These are phyloP conservation scores for Cladorrhinum sp. DNA, from an alignment of 2,329 filamentous ascomycete genomes.

Conservation along the genomic window DNA sequence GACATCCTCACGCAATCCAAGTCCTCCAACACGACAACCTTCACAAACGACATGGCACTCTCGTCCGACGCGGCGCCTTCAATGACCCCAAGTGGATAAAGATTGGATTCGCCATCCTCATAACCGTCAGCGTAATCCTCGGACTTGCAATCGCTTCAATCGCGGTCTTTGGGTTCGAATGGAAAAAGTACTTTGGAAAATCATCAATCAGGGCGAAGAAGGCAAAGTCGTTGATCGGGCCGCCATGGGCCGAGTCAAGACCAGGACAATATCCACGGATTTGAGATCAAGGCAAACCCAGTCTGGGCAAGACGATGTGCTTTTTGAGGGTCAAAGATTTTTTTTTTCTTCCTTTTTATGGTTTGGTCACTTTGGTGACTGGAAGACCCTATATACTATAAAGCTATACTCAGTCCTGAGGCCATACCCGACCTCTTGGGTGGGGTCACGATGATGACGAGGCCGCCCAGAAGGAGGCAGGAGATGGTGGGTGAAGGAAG, in stretches of 20 bases:
- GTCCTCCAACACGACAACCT: not conserved
- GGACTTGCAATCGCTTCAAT: not conserved
- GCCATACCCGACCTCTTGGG: too few relatives aligned
- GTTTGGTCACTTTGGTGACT: too few relatives aligned
- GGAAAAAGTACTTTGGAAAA: not conserved
- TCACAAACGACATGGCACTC: too few relatives aligned
- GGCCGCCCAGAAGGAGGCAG: constrained; percentile 11
- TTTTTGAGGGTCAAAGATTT: too few relatives aligned
- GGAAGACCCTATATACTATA: too few relatives aligned
- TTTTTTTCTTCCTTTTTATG: too few relatives aligned
- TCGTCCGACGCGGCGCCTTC: not conserved
- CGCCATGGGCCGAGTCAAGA: too few relatives aligned
- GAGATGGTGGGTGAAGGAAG: constrained; percentile 1
- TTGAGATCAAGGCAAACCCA: too few relatives aligned
- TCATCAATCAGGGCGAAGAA: not conserved
- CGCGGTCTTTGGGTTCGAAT: not conserved
- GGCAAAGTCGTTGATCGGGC: not conserved
- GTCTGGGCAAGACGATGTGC: too few relatives aligned
- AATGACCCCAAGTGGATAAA: not conserved
- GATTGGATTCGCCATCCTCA: not conserved
- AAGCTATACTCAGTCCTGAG: too few relatives aligned
- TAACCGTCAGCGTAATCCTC: not conserved
- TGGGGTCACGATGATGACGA: too few relatives aligned
- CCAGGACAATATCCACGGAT: too few relatives aligned
- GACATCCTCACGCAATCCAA: not conserved